Evolutionary conservation across 169 alveolate species (phyloP).

Genomic region (Miamiensis avidus): DNA sequence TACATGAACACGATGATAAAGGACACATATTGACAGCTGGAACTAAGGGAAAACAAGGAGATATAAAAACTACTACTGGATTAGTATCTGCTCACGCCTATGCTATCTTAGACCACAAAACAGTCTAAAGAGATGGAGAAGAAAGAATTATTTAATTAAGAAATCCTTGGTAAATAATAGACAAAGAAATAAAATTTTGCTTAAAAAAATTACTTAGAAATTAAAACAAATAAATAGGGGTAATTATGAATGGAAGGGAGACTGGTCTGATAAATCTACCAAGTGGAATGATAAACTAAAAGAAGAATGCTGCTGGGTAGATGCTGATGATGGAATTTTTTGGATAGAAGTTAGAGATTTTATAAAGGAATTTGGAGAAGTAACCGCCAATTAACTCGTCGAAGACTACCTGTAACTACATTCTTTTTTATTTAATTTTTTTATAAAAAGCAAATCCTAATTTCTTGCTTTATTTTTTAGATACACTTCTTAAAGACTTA

Average conservation of each 20-base stretch:
- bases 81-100: slow-evolving; percentile 49
- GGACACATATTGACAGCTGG: slow-evolving; percentile 49
- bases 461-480: neutral
- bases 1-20: slow-evolving; percentile 42
- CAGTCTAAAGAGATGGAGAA: slow-evolving; percentile 55
- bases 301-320: slow-evolving; percentile 33
- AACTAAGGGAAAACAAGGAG: slow-evolving; percentile 26
- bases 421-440: too few species aligned
- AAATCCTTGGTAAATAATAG: slow-evolving; percentile 80
- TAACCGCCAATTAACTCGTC: neutral
- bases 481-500: neutral
- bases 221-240: neutral
- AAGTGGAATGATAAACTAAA: slow-evolving; percentile 53
- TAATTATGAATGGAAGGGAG: slow-evolving; percentile 51
- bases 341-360: slow-evolving; percentile 58
- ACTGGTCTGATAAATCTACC: slow-evolving; percentile 54
- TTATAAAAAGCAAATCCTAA: neutral
- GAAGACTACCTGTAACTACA: slow-evolving; percentile 7
- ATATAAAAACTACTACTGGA: slow-evolving; percentile 32
- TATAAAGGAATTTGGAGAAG: slow-evolving; percentile 27
- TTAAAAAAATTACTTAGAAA: too few species aligned
- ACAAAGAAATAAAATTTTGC: too few species aligned
- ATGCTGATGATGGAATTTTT: slow-evolving; percentile 55
- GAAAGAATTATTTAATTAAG: slow-evolving; percentile 74
- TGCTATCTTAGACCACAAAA: slow-evolving; percentile 53